Evolutionary conservation across 306 rosid genomes (phyloP).

Genomic region (Casuarina equisetifolia): DNA sequence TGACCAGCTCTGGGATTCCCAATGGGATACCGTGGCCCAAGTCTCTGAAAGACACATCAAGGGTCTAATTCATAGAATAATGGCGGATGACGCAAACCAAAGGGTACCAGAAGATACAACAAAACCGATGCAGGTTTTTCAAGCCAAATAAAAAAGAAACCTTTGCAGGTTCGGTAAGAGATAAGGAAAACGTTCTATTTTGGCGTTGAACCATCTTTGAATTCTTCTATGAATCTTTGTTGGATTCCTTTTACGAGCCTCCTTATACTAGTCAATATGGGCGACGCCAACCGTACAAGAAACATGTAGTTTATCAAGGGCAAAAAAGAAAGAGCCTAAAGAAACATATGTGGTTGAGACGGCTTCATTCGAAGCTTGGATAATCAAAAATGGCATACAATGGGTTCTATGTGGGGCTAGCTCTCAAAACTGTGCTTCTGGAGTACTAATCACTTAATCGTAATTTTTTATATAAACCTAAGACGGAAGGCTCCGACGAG

Average conservation of each 20-base stretch:
- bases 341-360: background rate
- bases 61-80: background rate
- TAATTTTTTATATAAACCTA: background rate
- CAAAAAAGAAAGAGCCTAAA: too few species aligned
- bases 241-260: background rate
- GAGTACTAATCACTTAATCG: background rate
- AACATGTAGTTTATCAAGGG: background rate
- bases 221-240: background rate
- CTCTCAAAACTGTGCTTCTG: background rate
- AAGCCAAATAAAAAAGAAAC: background rate
- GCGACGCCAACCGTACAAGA: conserved; percentile 28
- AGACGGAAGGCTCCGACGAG: conserved; percentile 10
- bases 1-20: conserved; percentile 2
- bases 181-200: conserved; percentile 15
- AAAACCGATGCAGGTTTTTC: background rate
- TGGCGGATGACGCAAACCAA: background rate
- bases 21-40: too few species aligned
- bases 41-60: too few species aligned
- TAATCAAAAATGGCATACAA: background rate
- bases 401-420: background rate
- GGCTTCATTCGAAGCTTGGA: background rate
- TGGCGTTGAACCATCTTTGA: conserved; percentile 10
- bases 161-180: background rate
- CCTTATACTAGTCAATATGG: conserved; percentile 42
- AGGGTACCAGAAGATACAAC: background rate